A percentile compares a stretch with the other conserved stretches of the same genome.
Conservation (phyloP, 345 rosid genomes). For the Tarenaya hassleriana region DNA sequence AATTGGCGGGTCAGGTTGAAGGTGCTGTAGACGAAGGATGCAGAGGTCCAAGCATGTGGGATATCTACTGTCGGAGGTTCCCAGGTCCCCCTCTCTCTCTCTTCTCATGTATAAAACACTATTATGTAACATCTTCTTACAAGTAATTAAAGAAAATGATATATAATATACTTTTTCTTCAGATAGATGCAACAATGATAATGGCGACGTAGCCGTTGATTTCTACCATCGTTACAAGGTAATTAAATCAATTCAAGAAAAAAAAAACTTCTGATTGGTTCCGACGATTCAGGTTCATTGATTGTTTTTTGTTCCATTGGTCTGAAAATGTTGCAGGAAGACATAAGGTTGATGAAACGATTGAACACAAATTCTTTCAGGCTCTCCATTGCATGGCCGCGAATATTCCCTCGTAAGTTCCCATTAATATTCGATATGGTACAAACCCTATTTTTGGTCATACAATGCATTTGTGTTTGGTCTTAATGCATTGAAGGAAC, state of each 20-base stretch:
- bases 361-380: slow-evolving; percentile 29
- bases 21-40: slow-evolving; percentile 25
- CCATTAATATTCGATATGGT: neutral
- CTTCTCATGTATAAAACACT: neutral
- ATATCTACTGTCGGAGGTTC: slow-evolving; percentile 21
- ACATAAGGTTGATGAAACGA: slow-evolving; percentile 18
- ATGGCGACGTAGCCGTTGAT: slow-evolving; percentile 20
- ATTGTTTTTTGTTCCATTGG: no score
- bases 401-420: slow-evolving; percentile 30
- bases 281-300: no score
- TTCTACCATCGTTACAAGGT: slow-evolving; percentile 27
- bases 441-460: no score
- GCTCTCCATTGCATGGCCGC: slow-evolving; percentile 39
- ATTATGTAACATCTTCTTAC: neutral
- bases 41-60: slow-evolving; percentile 34
- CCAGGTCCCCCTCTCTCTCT: slow-evolving; percentile 15
- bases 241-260: neutral
- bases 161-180: no score
- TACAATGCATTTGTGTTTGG: no score
- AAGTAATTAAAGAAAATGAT: no score
- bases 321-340: slow-evolving; percentile 18
- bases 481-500: no score
- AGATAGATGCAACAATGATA: slow-evolving; percentile 1
- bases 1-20: slow-evolving; percentile 22
- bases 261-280: no score